phyloP scores from a whole-genome alignment of 169 alveolate genomes.

The Cryptosporidium andersoni region DNA sequence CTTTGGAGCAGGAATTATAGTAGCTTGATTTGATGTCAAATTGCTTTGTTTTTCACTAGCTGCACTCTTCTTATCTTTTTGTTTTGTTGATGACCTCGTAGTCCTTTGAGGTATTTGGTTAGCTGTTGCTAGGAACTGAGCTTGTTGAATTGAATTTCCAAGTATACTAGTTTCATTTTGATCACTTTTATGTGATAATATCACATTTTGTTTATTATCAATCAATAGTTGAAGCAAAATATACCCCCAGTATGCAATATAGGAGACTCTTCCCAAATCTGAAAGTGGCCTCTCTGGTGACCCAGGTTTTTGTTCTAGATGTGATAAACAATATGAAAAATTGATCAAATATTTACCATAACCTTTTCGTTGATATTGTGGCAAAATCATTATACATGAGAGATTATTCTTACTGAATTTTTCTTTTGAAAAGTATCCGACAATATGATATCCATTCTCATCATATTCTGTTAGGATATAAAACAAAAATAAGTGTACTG shows the following conservation, averaged over 20 bases:
- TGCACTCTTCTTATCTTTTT: slow-evolving; percentile 33
- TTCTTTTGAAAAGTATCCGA: slow-evolving; percentile 88
- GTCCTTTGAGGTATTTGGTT: slow-evolving; percentile 20
- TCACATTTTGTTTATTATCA: slow-evolving; percentile 50
- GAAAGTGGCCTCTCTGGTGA: slow-evolving; percentile 98
- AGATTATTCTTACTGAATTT: slow-evolving; percentile 79
- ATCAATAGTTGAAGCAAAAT: slow-evolving; percentile 78
- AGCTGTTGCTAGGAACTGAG: not conserved
- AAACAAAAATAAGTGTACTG: slow-evolving; percentile 89
- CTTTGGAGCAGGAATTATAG: slow-evolving; percentile 23
- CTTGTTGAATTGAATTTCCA: slow-evolving; percentile 2
- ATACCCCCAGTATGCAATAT: slow-evolving; percentile 95
- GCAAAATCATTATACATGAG: slow-evolving; percentile 86
- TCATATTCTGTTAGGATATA: slow-evolving; percentile 93
- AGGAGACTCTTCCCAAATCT: slow-evolving; percentile 95
- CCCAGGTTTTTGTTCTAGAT: slow-evolving; percentile 91
- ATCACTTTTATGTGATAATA: slow-evolving; percentile 10
- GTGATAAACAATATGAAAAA: slow-evolving; percentile 90
- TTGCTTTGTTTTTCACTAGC: not conserved
- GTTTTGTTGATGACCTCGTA: slow-evolving; percentile 45
- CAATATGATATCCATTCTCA: slow-evolving; percentile 87
- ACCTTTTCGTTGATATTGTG: slow-evolving; percentile 87
- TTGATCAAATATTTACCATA: slow-evolving; percentile 88
- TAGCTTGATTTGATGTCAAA: not conserved
- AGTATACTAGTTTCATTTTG: slow-evolving; percentile 10